A percentile compares a stretch with the other conserved stretches of the same genome.
Evolutionary conservation across 352 stramenopile genomes (phyloP).

Genomic region (Pythium diclinum): DNA sequence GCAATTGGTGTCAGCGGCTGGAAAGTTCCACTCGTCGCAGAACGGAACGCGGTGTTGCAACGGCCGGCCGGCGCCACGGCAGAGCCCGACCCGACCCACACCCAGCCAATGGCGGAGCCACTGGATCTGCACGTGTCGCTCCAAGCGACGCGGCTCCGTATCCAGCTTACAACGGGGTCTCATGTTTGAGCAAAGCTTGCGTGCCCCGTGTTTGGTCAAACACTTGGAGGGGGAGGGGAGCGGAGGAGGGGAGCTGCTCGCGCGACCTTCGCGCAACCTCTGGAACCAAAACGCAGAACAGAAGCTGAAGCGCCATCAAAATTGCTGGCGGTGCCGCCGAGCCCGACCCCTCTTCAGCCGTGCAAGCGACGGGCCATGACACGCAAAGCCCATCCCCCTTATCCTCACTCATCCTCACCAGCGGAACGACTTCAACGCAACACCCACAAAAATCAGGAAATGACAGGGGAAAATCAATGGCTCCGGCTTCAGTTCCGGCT

Average conservation of each 20-base stretch:
- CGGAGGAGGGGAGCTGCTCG: background rate
- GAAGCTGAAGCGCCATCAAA: conserved; percentile 17
- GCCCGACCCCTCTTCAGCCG: conserved; percentile 19
- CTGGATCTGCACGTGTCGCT: background rate
- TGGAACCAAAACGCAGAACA: conserved; percentile 10
- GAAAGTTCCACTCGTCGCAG: conserved; percentile 6
- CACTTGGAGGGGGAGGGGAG: conserved; percentile 1
- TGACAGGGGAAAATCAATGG: background rate
- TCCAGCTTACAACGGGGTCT: background rate
- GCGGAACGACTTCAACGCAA: background rate
- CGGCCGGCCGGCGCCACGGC: background rate
- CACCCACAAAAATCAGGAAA: background rate
- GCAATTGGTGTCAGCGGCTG: background rate
- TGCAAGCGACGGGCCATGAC: conserved; percentile 16
- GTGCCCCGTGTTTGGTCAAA: conserved; percentile 21
- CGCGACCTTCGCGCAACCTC: conserved; percentile 14
- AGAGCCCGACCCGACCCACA: background rate
- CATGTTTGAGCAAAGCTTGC: background rate
- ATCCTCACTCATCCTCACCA: background rate
- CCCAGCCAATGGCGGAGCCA: background rate
- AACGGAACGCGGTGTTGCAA: conserved; percentile 10
- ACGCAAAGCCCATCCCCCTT: background rate
- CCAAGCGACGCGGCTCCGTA: conserved; percentile 2
- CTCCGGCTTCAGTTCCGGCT: background rate
- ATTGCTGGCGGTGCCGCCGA: conserved; percentile 1